Conservation (phyloP, 208 protist species). For the Tritrichomonas musculus region DNA sequence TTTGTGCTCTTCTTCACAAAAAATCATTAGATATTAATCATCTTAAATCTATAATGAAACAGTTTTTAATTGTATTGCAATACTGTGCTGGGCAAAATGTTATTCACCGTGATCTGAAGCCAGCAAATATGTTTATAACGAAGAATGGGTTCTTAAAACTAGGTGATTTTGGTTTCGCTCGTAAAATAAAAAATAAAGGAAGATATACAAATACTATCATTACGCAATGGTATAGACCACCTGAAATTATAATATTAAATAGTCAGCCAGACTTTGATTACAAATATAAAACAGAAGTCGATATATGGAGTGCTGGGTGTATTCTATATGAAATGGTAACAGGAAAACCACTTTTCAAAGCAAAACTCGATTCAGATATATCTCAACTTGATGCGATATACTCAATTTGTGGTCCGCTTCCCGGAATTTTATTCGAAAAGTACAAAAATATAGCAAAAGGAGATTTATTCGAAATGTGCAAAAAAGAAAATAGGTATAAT, state of each 20-base stretch:
- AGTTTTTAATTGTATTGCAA: not conserved
- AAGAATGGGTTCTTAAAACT: not conserved
- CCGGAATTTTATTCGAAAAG: not conserved
- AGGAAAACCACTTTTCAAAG: not conserved
- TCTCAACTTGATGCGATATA: not conserved
- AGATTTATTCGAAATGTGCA: no score
- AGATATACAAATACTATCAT: not conserved
- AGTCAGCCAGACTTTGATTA: no score
- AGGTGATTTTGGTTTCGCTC: slow-evolving; percentile 9
- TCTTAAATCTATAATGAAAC: not conserved
- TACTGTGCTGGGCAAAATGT: not conserved
- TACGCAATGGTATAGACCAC: slow-evolving; percentile 11
- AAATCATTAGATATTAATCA: not conserved
- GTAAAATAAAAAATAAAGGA: not conserved
- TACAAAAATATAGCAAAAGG: no score
- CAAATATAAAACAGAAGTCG: not conserved
- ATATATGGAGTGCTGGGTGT: slow-evolving; percentile 24
- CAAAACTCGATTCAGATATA: not conserved
- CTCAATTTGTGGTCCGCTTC: not conserved
- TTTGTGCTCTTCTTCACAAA: not conserved
- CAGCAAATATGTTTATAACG: slow-evolving; percentile 26
- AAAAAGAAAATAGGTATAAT: no score
- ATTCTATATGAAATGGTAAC: not conserved
- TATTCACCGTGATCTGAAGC: slow-evolving; percentile 4
- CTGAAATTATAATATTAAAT: not conserved